Percentiles rank a stretch among this genome's conserved stretches.
These are phyloP conservation scores for Starmerella bombi DNA, from an alignment of 805 yeast genomes.

Conservation along the genomic window DNA sequence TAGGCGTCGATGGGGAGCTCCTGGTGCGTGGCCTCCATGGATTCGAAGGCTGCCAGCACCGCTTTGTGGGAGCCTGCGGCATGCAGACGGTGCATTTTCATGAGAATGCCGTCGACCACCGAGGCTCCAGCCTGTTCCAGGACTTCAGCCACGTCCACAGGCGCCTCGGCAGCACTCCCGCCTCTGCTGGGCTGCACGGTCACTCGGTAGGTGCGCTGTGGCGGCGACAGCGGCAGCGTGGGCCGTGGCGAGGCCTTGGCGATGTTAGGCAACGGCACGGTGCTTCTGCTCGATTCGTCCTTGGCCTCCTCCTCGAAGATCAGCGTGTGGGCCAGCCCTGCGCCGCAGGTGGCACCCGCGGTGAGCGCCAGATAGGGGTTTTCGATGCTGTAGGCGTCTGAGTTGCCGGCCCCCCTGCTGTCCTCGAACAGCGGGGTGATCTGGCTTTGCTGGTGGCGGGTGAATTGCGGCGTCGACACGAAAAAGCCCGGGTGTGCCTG, in stretches of 20 bases:
- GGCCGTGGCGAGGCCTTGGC: neutral
- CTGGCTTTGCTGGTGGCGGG: conserved; percentile 29
- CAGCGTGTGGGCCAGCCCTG: conserved; percentile 7
- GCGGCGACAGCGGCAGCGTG: neutral
- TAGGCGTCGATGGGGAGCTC: conserved; percentile 20
- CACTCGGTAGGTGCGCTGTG: neutral
- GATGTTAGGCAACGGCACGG: neutral
- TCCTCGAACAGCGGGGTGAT: conserved; percentile 20
- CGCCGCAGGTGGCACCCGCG: conserved; percentile 9
- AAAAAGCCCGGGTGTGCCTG: conserved; percentile 28
- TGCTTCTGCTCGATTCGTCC: conserved; percentile 3
- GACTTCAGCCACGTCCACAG: conserved; percentile 1
- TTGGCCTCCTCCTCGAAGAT: conserved; percentile 10
- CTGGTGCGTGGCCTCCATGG: conserved; percentile 5
- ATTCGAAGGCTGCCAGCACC: conserved; percentile 9
- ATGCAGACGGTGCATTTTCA: conserved; percentile 13
- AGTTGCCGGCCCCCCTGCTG: conserved; percentile 16
- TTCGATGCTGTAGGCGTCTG: conserved; percentile 12
- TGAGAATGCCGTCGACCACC: conserved; percentile 6
- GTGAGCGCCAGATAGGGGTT: conserved; percentile 13
- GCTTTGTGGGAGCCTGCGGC: conserved; percentile 12
- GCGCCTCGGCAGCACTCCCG: neutral
- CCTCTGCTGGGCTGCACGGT: no score
- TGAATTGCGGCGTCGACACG: conserved; percentile 30
- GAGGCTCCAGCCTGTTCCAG: conserved; percentile 4